Conservation (phyloP, 495 filamentous ascomycete species). For the Trichoderma reesei region DNA sequence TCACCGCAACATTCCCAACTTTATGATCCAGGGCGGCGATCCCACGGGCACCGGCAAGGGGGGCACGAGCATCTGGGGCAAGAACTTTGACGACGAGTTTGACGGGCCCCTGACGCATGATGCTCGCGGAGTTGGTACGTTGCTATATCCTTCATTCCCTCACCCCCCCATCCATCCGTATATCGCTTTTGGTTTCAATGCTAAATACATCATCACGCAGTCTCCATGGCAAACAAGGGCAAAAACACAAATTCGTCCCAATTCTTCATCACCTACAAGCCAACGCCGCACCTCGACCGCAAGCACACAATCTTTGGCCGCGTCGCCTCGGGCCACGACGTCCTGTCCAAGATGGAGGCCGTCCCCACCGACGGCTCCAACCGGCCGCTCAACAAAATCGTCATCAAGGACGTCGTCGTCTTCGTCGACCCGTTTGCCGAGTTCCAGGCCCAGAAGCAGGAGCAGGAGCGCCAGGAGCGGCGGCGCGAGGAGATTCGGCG, state of each 20-base stretch:
- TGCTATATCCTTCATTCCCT: neutral
- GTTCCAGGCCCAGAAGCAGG: slow-evolving; percentile 56
- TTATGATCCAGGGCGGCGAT: slow-evolving; percentile 98
- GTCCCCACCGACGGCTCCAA: slow-evolving; percentile 57
- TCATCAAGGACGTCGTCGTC: slow-evolving; percentile 73
- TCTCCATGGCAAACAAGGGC: slow-evolving; percentile 97
- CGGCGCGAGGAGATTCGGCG: slow-evolving; percentile 42
- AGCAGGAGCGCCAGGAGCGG: slow-evolving; percentile 40
- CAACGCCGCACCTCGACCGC: slow-evolving; percentile 71
- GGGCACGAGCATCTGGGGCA: slow-evolving; percentile 81
- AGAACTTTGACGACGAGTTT: slow-evolving; percentile 86
- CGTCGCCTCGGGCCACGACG: slow-evolving; percentile 69
- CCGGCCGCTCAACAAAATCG: slow-evolving; percentile 61
- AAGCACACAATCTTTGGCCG: slow-evolving; percentile 95
- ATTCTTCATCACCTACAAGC: slow-evolving; percentile 89
- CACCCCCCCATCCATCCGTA: neutral
- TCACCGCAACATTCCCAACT: slow-evolving; percentile 86
- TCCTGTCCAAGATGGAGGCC: slow-evolving; percentile 62
- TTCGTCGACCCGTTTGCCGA: slow-evolving; percentile 96
- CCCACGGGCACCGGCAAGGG: slow-evolving; percentile 83
- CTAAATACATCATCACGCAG: neutral
- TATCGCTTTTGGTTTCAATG: neutral
- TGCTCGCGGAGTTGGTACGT: slow-evolving; percentile 48
- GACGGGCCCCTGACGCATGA: slow-evolving; percentile 80
- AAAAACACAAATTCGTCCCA: slow-evolving; percentile 93